Percentiles rank a stretch among this genome's conserved stretches.
These are phyloP conservation scores for Endotrypanum monterogeii DNA, from an alignment of 208 protist species.

Conservation along the genomic window DNA sequence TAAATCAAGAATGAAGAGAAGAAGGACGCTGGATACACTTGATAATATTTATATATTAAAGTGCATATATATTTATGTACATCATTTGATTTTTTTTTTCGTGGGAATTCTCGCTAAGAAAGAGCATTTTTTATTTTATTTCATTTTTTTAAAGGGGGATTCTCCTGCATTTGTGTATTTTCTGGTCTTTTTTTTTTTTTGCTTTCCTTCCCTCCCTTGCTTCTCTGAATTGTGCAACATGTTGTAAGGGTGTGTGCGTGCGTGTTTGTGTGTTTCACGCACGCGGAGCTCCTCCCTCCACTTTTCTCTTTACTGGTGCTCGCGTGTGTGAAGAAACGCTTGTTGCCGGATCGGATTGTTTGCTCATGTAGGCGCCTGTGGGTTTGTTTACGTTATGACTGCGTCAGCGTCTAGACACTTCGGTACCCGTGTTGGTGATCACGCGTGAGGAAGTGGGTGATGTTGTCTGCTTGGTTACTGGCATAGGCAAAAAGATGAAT, in stretches of 20 bases:
- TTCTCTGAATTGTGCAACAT: not conserved
- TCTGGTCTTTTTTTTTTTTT: not conserved
- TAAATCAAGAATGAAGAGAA: not conserved
- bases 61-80: no score
- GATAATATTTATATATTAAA: not conserved
- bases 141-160: not conserved
- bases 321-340: not conserved
- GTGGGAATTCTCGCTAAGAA: not conserved
- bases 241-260: not conserved
- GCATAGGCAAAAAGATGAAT: not conserved
- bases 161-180: not conserved
- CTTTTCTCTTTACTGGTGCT: not conserved
- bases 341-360: not conserved
- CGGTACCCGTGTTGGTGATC: not conserved
- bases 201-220: not conserved
- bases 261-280: not conserved
- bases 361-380: no score
- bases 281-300: not conserved
- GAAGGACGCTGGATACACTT: not conserved
- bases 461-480: not conserved
- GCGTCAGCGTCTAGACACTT: not conserved
- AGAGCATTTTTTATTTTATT: not conserved
- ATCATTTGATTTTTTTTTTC: not conserved
- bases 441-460: not conserved
- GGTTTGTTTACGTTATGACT: not conserved